These are phyloP conservation scores for Bryoglossum gracile DNA, from an alignment of 495 filamentous ascomycete genomes.

Conservation along the genomic window DNA sequence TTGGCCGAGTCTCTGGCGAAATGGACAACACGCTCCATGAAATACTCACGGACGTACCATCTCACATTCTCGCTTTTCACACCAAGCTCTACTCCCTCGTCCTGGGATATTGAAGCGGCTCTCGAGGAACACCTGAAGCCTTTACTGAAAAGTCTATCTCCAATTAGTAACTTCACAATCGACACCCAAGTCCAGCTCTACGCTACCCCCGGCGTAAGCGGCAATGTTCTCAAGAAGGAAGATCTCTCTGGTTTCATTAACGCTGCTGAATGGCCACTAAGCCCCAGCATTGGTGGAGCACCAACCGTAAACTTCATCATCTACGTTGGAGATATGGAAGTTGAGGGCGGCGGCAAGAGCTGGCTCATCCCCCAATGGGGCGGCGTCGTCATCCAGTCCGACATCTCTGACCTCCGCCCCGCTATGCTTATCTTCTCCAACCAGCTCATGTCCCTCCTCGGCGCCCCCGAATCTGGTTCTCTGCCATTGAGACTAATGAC, in stretches of 20 bases:
- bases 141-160: slow-evolving; percentile 64
- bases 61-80: slow-evolving; percentile 94
- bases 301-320: slow-evolving; percentile 95
- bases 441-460: slow-evolving; percentile 83
- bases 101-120: slow-evolving; percentile 85
- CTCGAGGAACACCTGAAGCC: slow-evolving; percentile 76
- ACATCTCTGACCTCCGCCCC: slow-evolving; percentile 55
- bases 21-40: slow-evolving; percentile 69
- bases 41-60: slow-evolving; percentile 91
- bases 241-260: slow-evolving; percentile 94
- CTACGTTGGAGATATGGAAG: slow-evolving; percentile 62
- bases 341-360: slow-evolving; percentile 67
- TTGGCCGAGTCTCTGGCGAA: slow-evolving; percentile 41
- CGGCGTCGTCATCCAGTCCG: slow-evolving; percentile 47
- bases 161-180: slow-evolving; percentile 92
- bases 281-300: slow-evolving; percentile 84
- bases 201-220: slow-evolving; percentile 66
- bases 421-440: slow-evolving; percentile 85
- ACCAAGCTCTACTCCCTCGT: slow-evolving; percentile 64
- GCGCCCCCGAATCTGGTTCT: slow-evolving; percentile 70
- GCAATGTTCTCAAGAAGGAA: slow-evolving; percentile 66
- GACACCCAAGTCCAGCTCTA: slow-evolving; percentile 96
- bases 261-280: slow-evolving; percentile 93
- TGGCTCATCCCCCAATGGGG: slow-evolving; percentile 98
- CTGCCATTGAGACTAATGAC: slow-evolving; percentile 81